Percentiles rank a stretch among this genome's conserved stretches.
These are phyloP conservation scores for Penicillium sp. DNA, from an alignment of 2,329 filamentous ascomycete genomes.

Conservation along the genomic window DNA sequence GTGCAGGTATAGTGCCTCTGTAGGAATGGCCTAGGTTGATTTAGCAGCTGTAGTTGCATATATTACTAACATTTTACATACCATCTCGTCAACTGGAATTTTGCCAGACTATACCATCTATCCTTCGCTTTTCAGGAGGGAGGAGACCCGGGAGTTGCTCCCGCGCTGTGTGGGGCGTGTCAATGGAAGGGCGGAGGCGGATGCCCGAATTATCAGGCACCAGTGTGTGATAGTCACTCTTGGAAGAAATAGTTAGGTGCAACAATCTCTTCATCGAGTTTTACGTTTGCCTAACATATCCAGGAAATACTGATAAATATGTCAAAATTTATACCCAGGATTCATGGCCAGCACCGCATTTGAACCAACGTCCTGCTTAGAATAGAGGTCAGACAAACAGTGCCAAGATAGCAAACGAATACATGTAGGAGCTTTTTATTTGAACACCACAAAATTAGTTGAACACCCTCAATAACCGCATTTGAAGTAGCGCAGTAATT, in stretches of 20 bases:
- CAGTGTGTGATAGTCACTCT: no score
- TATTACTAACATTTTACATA: neutral
- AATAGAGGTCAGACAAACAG: neutral
- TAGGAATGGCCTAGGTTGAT: slow-evolving; percentile 4
- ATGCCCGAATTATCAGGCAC: slow-evolving; percentile 1
- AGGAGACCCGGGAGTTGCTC: neutral
- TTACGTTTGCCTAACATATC: no score
- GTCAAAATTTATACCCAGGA: no score
- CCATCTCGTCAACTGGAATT: slow-evolving; percentile 4
- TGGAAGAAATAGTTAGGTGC: no score
- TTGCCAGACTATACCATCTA: neutral
- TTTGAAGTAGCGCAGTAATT: no score
- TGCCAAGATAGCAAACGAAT: neutral
- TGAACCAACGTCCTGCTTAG: no score
- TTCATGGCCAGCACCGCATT: no score
- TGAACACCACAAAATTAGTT: no score
- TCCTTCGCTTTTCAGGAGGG: neutral
- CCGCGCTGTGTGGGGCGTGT: slow-evolving; percentile 2
- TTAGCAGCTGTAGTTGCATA: neutral
- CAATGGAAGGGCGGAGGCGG: slow-evolving; percentile 1
- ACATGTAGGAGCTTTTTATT: neutral
- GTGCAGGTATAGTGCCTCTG: slow-evolving; percentile 29
- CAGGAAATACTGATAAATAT: no score
- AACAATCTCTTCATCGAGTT: no score
- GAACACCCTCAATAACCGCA: no score